These are phyloP conservation scores for Diaporthe sp. DNA, from an alignment of 2,329 filamentous ascomycete species.

Conservation along the genomic window DNA sequence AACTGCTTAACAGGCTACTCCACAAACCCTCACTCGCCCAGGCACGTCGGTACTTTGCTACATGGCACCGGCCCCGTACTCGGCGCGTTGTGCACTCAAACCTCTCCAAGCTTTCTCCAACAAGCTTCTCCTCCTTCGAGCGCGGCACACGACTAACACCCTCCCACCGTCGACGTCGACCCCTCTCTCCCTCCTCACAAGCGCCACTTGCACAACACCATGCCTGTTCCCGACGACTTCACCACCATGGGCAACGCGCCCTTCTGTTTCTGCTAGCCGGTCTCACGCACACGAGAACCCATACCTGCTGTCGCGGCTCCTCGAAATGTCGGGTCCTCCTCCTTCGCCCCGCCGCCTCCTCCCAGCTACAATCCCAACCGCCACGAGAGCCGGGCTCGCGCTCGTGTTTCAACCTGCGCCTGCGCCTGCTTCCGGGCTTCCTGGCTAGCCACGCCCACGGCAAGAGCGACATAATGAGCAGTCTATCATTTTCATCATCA, in stretches of 20 bases:
- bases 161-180: neutral
- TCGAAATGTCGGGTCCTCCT: conserved; percentile 39
- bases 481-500: neutral
- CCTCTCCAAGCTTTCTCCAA: conserved; percentile 31
- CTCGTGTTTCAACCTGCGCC: neutral
- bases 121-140: neutral
- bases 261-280: neutral
- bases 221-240: conserved; percentile 10
- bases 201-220: neutral
- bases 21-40: neutral
- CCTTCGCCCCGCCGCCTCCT: neutral
- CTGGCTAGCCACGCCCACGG: neutral
- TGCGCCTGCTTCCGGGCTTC: neutral
- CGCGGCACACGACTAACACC: neutral
- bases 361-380: conserved; percentile 12
- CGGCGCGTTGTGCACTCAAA: neutral
- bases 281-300: neutral
- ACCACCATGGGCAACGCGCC: conserved; percentile 13
- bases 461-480: conserved; percentile 30
- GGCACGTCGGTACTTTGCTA: neutral
- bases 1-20: neutral
- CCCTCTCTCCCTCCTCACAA: neutral
- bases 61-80: conserved; percentile 7
- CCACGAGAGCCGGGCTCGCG: conserved; percentile 11
- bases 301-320: neutral